Evolutionary conservation across 306 rosid genomes (phyloP), one percentile per base, ranked within the genome.

Genomic region (Hippophae gyantsensis): DNA sequence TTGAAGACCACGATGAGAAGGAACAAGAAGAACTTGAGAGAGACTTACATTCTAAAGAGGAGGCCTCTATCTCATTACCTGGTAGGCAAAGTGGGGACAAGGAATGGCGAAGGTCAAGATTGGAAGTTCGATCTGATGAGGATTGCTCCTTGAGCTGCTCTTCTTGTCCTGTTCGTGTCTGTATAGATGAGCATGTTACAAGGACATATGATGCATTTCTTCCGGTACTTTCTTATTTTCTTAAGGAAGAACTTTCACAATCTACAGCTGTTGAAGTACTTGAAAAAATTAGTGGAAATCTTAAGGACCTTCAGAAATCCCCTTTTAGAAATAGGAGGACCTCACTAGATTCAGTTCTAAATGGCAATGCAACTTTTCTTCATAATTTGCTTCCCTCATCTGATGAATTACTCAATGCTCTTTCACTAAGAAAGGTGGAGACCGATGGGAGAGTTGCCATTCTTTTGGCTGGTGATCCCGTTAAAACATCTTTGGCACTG

Each of bases 71-170:
- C 75, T 79, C 85, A 54, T 81, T 92, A 69, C 98, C 98, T 62
- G 98, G 95, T 66, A 92, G 98, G 69, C 86, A 65, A 74, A 92
- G 89, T 71, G 98, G 96, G 66, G 73, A 76, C 73, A 79, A 87
- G 77, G 89, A 85, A 79, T 92, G 98, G 98, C 95, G 98, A 58
- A 74, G 72, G 75, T 78, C 77, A 68, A 87, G 96, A 76, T 72
- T 70, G 55, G 96, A 87, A 75, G 18, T 74, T 69, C 96, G 89
- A 64, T 81, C 89, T 59, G 79, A 74, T 72, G 81, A 74, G 48
- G 68, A 78, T 42, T 55, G 61, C 25, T 66, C 84, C 8, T 60
- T 81, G 43, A 73, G 79, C 68, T 67, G 81, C 79, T 86, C 82
- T 57, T 59, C 72, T 58, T 92, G 95, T 71, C 86, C 93, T 6